Evolutionary conservation across 2,329 filamentous ascomycete genomes (phyloP), one percentile per base, ranked within the genome.

Genomic region (Graphiopsis chlorocephala): DNA sequence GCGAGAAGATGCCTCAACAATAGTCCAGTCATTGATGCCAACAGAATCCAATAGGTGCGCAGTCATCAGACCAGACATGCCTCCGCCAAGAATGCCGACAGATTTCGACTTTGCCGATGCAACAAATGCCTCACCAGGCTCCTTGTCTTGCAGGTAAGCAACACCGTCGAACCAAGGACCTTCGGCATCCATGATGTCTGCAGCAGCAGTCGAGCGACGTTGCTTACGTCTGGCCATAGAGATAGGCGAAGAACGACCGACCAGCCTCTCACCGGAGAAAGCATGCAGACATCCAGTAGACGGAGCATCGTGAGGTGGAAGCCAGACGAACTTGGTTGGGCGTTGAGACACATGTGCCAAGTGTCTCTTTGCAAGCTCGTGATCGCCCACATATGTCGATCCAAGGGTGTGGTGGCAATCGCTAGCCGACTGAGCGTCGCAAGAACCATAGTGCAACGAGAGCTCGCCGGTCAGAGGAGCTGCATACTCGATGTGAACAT

Each of bases 121-220:
- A 5, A 84, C 84, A 67, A 86, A 84, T 0, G 85, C 79, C 8
- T 80, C 75, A 55, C 80, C 79, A 17, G 85, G 80, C 67, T 86
- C 78, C 70, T 85, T 86, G 28, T 81, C 78, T 66, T 85, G 74
- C 48, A 89, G 80, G 64, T 86, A 82, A 59, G 80, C 82, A 20
- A 89, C 87, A 15, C 86, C 87, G 71, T 89, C 85, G 66, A 89
- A 90, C 87, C 87, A 90, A 1, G 86, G 84, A 0, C 87, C 86
- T 71, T 78, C 85, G 3, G 79, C 78, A 59, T 85, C 82, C 62
- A 81, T 81, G 78, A 88, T 83, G 20, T 80, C 76, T 2, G 80
- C 76, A 15, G 75, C 74, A 4, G 80, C 77, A 15, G 75, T 71
- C 61, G 78, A 76, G 57, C 79, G 72, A 42, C 71, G 71, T 38